These are phyloP conservation scores for Yarrowia phangngaensis DNA, from an alignment of 805 yeast species.

Conservation along the genomic window DNA sequence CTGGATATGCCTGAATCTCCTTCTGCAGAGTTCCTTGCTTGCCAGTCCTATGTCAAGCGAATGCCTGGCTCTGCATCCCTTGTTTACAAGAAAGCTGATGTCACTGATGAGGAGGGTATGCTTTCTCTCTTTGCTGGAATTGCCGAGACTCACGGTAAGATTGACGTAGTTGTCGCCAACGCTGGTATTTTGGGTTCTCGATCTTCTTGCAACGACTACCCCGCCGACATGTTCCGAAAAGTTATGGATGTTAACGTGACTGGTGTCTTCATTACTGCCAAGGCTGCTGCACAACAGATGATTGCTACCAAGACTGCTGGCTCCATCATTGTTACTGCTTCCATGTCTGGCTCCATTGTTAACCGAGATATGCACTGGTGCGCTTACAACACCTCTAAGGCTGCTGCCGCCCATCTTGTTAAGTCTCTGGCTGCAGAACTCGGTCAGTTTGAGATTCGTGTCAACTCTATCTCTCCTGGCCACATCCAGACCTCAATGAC, in stretches of 20 bases:
- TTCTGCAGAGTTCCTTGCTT: slow-evolving; percentile 33
- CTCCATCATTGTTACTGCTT: slow-evolving; percentile 76
- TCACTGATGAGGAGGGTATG: slow-evolving; percentile 45
- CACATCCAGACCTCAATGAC: slow-evolving; percentile 78
- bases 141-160: slow-evolving; percentile 48
- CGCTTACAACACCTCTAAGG: slow-evolving; percentile 81
- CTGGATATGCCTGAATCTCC: slow-evolving; percentile 35
- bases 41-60: slow-evolving; percentile 33
- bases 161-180: slow-evolving; percentile 67
- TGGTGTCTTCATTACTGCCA: slow-evolving; percentile 68
- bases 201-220: slow-evolving; percentile 52
- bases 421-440: slow-evolving; percentile 76
- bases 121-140: slow-evolving; percentile 46
- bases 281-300: slow-evolving; percentile 58
- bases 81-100: slow-evolving; percentile 47
- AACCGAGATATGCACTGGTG: slow-evolving; percentile 81
- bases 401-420: slow-evolving; percentile 78
- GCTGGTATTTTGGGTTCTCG: slow-evolving; percentile 55
- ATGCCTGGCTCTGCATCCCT: slow-evolving; percentile 38
- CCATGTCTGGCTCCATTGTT: slow-evolving; percentile 83
- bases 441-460: slow-evolving; percentile 73
- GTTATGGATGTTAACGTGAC: slow-evolving; percentile 65
- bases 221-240: slow-evolving; percentile 56
- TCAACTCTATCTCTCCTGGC: slow-evolving; percentile 76
- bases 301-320: slow-evolving; percentile 53